These are phyloP conservation scores for Purpureocillium takamizusanense DNA, from an alignment of 2,329 filamentous ascomycete genomes.

Conservation along the genomic window DNA sequence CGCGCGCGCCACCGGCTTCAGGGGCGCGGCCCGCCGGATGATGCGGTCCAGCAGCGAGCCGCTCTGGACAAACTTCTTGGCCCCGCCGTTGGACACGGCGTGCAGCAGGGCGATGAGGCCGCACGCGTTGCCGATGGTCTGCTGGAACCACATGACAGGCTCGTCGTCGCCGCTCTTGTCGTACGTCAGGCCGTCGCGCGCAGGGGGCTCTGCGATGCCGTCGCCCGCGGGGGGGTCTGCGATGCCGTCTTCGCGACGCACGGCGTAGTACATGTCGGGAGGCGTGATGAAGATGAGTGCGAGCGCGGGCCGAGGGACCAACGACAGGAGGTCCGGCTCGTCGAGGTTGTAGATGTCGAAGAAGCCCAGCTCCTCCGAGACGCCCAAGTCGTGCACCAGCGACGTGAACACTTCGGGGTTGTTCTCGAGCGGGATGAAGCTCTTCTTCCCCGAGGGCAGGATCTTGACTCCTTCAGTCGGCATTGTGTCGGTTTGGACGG, in stretches of 20 bases:
- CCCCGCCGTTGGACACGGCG: conserved; percentile 59
- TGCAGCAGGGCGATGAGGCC: conserved; percentile 73
- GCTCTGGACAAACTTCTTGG: conserved; percentile 42
- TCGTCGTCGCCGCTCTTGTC: conserved; percentile 34
- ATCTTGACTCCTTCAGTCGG: conserved; percentile 19
- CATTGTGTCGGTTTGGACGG: conserved; percentile 14
- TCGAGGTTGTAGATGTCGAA: conserved; percentile 77
- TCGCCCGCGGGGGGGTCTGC: too few relatives aligned
- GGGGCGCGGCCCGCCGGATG: conserved; percentile 49
- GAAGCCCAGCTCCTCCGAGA: conserved; percentile 60
- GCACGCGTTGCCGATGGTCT: conserved; percentile 77
- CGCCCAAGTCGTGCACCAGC: conserved; percentile 62
- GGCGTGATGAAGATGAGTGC: conserved; percentile 78
- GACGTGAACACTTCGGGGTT: conserved; percentile 73
- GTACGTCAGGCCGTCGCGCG: conserved; percentile 19
- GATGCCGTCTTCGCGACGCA: conserved; percentile 18
- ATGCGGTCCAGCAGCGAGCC: conserved; percentile 49
- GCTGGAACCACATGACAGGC: conserved; percentile 73
- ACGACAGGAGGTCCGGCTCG: conserved; percentile 64
- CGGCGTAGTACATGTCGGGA: conserved; percentile 37
- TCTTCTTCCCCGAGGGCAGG: conserved; percentile 21
- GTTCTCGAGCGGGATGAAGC: conserved; percentile 36
- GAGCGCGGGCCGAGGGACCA: conserved; percentile 62
- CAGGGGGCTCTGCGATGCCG: conserved; percentile 13
- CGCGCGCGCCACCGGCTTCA: conserved; percentile 54